Evolutionary conservation across 2,329 filamentous ascomycete genomes (phyloP), one percentile per base, ranked within the genome.

Genomic region (Talaromyces funiculosus): DNA sequence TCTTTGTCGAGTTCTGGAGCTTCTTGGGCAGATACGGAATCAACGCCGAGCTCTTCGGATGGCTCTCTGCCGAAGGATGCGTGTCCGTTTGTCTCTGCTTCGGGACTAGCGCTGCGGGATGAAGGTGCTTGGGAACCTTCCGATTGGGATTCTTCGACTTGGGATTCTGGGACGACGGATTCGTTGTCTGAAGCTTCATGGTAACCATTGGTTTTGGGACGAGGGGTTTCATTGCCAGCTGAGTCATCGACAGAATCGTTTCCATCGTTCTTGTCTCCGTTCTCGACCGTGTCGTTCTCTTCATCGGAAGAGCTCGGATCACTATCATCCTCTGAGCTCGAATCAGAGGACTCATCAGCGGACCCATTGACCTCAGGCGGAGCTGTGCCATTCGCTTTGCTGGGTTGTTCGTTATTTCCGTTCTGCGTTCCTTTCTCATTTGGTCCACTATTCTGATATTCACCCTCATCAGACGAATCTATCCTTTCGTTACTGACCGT

Each of bases 381-480:
- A 51, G 54, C 12, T 22, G 33, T 40, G 35, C 20, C 24, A 10
- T 53, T 53, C 33, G 14, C n/a, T 31, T 42, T 51, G 20, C 12
- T 8, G 2, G 20, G 10, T 4, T 26, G 33, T 9, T 54, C 9
- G 12, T n/a, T 35, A 8, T 35, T n/a, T 10, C 14, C 20, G 12
- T 54, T 26, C 9, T 5, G 14, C 16, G 18, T 54, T 4, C 18
- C 20, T 14, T 14, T 37, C 31, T 16, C 18, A 53, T 31, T 16
- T 3, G 9, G 18, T 29, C 20, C 14, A 12, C n/a, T 16, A 33
- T 38, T 31, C 10, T 58, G 10, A 20, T 51, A 29, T 7, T 51
- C 56, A 24, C 29, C 55, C 10, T 59, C 57, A 43, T 59, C 57
- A 42, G 57, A 59, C 12, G 51, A 54, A n/a, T 35, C 4, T 12